Conservation (phyloP, 2,329 filamentous ascomycete species). For the Alternaria gaisen region DNA sequence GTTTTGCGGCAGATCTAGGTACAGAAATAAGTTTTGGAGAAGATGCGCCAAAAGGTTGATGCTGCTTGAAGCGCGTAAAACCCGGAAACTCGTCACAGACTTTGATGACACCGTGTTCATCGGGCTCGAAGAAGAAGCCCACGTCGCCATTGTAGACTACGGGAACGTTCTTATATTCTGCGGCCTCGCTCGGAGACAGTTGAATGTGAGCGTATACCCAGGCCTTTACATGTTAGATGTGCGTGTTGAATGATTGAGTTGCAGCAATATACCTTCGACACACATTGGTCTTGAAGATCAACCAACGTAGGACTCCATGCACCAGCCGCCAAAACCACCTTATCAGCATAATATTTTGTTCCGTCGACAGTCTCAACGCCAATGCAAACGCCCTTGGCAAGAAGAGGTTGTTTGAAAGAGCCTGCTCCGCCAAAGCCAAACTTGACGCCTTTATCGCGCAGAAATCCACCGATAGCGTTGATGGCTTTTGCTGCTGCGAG, state of each 20-base stretch:
- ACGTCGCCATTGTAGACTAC: constrained; percentile 62
- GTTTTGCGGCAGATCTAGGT: constrained; percentile 56
- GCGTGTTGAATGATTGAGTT: background rate
- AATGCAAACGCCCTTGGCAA: constrained; percentile 50
- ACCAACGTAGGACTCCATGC: constrained; percentile 43
- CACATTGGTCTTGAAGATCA: constrained; percentile 43
- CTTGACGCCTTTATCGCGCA: constrained; percentile 52
- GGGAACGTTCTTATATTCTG: constrained; percentile 61
- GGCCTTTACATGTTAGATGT: constrained; percentile 40
- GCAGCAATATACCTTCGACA: constrained; percentile 61
- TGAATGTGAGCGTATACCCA: constrained; percentile 65
- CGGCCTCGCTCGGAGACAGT: constrained; percentile 58
- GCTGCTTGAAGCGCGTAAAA: constrained; percentile 45
- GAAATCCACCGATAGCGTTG: constrained; percentile 55
- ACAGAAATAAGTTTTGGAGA: constrained; percentile 64
- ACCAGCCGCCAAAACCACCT: constrained; percentile 56
- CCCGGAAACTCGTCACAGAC: constrained; percentile 68
- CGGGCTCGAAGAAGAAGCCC: constrained; percentile 63
- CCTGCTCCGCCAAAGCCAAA: constrained; percentile 57
- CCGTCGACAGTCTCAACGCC: constrained; percentile 56
- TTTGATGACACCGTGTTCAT: constrained; percentile 58
- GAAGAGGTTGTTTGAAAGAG: constrained; percentile 55
- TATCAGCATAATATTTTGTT: constrained; percentile 55
- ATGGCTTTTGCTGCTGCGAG: constrained; percentile 59
- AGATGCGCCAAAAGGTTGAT: constrained; percentile 56